phyloP scores from a whole-genome alignment of 352 stramenopile genomes.

The Pythium aphanidermatum region DNA sequence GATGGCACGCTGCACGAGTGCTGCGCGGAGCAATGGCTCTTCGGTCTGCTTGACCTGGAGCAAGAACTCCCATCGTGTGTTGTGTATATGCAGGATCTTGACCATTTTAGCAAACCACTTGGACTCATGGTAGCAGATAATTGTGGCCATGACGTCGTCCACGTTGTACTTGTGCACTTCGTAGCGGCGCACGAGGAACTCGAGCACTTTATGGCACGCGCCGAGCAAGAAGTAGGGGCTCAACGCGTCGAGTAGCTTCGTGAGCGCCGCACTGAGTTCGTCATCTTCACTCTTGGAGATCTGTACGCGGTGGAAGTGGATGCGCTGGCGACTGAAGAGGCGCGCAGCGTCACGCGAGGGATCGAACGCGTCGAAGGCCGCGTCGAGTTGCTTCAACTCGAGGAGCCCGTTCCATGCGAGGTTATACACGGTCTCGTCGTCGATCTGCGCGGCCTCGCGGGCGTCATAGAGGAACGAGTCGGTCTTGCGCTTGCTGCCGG shows the following conservation, averaged over 20 bases:
- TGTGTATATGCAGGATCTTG: constrained; percentile 72
- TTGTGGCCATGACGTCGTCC: constrained; percentile 71
- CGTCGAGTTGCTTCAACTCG: constrained; percentile 75
- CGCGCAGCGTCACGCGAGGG: constrained; percentile 35
- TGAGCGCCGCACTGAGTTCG: constrained; percentile 60
- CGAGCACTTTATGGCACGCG: constrained; percentile 81
- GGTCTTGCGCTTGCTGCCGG: constrained; percentile 74
- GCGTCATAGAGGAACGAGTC: constrained; percentile 83
- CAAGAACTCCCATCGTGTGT: constrained; percentile 82
- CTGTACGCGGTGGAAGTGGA: constrained; percentile 79
- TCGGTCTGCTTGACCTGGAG: constrained; percentile 64
- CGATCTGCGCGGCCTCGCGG: constrained; percentile 70
- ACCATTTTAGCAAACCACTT: constrained; percentile 84
- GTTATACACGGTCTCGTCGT: constrained; percentile 84
- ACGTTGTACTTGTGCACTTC: constrained; percentile 86
- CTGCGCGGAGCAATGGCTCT: constrained; percentile 52
- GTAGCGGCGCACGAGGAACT: constrained; percentile 87
- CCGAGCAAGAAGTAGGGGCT: constrained; percentile 77
- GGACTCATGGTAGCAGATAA: constrained; percentile 84
- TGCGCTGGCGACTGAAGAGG: constrained; percentile 67
- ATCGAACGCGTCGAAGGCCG: constrained; percentile 61
- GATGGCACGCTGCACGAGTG: constrained; percentile 66
- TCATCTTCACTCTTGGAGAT: constrained; percentile 46
- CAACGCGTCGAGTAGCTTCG: constrained; percentile 71
- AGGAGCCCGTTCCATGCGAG: constrained; percentile 77